Evolutionary conservation across 371 early-diverging fungal species (phyloP), one percentile per base, ranked within the genome.

Genomic region (Mucor velutinosus): DNA sequence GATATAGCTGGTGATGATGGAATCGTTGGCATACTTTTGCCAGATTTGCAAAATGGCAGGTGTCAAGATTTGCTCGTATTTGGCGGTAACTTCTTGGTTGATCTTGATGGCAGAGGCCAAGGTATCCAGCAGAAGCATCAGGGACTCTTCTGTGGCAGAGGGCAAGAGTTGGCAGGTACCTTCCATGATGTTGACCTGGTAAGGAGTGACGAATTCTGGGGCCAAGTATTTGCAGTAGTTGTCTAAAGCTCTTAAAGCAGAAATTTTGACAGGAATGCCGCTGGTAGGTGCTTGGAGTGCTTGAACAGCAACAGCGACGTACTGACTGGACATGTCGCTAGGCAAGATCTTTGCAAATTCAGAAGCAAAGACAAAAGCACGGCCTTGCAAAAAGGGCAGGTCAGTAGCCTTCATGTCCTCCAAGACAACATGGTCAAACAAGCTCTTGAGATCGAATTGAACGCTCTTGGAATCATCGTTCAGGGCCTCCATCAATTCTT

Each of bases 331-430:
- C 53, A 93, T 79, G 4, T 88, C 83, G 4, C 78, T 67, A 7
- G 95, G 94, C 19, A 95, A 78, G 21, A 87, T 79, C n/a, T 84
- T 80, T 4, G 92, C 90, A 81, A 94, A 92, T 70, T 90, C 89
- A 43, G 92, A 91, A 1, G 93, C 88, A 83, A 96, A 94, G 12
- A 95, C 90, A 55, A 97, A 86, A 2, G 95, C 92, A 21, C 96
- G 92, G 4, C 95, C 94, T 76, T 94, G 94, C 66, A 93, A 86
- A 72, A 93, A 94, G 3, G 97, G 96, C 39, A 75, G 84, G 4
- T 88, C 88, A 17, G 70, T 67, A 33, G 80, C 79, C 41, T 86
- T 80, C 78, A 91, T 83, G 69, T 87, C 85, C 23, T 85, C 89
- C 55, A 94, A 76, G 11, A 95, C 91, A 32, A 94, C 90, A 67